A percentile compares a stretch with the other conserved stretches of the same genome.
Conservation (phyloP, 306 rosid genomes). For the Lathyrus tuberosus region DNA sequence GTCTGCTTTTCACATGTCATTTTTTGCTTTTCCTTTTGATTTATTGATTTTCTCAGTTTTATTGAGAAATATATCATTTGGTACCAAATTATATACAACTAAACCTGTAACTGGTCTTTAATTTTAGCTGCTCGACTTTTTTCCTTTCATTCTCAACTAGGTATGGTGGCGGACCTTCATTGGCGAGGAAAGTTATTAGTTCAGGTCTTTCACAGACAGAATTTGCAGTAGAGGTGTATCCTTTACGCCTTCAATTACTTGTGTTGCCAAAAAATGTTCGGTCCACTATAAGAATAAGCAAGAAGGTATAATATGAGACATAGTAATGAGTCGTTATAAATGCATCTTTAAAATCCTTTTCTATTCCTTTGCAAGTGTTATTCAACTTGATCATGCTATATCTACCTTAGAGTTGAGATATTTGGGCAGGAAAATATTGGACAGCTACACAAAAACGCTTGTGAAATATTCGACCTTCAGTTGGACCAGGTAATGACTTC, state of each 20-base stretch:
- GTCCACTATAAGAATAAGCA: slow-evolving; percentile 83
- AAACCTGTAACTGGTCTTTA: slow-evolving; percentile 30
- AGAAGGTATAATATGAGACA: slow-evolving; percentile 71
- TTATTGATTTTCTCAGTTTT: slow-evolving; percentile 32
- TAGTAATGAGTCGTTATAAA: slow-evolving; percentile 33
- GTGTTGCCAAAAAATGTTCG: slow-evolving; percentile 77
- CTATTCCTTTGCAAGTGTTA: slow-evolving; percentile 29
- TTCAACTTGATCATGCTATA: slow-evolving; percentile 32
- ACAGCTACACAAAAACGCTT: slow-evolving; percentile 87
- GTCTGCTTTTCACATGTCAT: slow-evolving; percentile 32
- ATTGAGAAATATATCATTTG: slow-evolving; percentile 18
- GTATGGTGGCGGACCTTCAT: slow-evolving; percentile 96
- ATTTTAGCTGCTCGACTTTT: slow-evolving; percentile 4
- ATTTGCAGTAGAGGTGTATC: slow-evolving; percentile 93
- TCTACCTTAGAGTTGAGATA: slow-evolving; percentile 43
- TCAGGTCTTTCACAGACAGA: slow-evolving; percentile 90
- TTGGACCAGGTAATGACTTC: slow-evolving; percentile 72
- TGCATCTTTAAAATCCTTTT: slow-evolving; percentile 32
- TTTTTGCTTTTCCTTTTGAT: slow-evolving; percentile 11
- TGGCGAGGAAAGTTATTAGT: slow-evolving; percentile 80
- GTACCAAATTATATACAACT: slow-evolving; percentile 10
- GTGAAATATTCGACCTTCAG: slow-evolving; percentile 87
- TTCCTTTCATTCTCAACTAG: slow-evolving; percentile 43
- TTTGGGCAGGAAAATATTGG: slow-evolving; percentile 90
- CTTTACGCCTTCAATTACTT: slow-evolving; percentile 88